These are phyloP conservation scores for Rhizopogon roseolus DNA, from an alignment of 768 basidiomycete genomes.

Conservation along the genomic window DNA sequence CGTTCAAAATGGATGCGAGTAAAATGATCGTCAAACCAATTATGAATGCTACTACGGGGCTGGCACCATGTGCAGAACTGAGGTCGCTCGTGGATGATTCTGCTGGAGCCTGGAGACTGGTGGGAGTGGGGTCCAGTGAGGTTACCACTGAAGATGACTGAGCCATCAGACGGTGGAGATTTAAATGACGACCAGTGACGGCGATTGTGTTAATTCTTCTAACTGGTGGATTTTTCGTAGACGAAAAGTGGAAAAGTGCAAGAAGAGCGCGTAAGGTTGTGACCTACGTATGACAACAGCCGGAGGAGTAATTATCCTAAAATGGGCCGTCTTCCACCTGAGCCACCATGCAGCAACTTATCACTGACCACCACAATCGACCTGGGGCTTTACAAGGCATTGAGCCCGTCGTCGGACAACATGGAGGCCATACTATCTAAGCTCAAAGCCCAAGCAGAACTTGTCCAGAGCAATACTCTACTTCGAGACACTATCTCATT, in stretches of 20 bases:
- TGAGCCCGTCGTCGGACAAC: not conserved
- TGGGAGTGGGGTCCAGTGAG: constrained; percentile 9
- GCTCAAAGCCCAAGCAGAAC: constrained; percentile 12
- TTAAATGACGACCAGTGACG: not conserved
- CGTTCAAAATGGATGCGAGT: constrained; percentile 80
- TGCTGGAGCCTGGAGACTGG: constrained; percentile 12
- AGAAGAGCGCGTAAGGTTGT: too few relatives aligned
- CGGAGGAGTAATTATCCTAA: not conserved
- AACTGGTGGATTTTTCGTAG: not conserved
- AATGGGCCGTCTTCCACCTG: not conserved
- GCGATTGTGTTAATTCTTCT: not conserved
- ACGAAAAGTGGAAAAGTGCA: not conserved
- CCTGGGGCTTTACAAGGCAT: not conserved
- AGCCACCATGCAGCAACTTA: not conserved
- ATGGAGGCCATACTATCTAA: constrained; percentile 25
- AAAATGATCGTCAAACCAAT: constrained; percentile 85
- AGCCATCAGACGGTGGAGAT: constrained; percentile 14
- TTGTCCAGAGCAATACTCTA: constrained; percentile 8
- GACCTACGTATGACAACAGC: not conserved
- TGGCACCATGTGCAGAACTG: constrained; percentile 36
- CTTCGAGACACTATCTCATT: constrained; percentile 17
- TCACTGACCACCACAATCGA: not conserved
- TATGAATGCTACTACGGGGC: constrained; percentile 67
- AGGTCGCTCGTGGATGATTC: constrained; percentile 14
- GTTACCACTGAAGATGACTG: constrained; percentile 3